phyloP scores from a whole-genome alignment of 345 rosid species.

The Clausena lansium region DNA sequence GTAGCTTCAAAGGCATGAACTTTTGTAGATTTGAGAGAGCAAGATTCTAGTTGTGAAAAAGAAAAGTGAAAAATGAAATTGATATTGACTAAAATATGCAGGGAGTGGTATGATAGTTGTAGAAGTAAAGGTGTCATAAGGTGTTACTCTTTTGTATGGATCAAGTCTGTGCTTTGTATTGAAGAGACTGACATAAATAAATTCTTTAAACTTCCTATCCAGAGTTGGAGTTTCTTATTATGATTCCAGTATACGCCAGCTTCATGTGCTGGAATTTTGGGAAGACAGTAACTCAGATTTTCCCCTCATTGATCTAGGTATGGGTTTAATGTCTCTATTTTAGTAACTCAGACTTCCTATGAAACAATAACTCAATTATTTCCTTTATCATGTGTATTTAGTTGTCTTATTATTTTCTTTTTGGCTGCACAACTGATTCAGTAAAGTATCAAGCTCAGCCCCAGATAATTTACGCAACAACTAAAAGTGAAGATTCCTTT shows the following conservation, averaged over 20 bases:
- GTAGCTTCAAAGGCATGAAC: not conserved
- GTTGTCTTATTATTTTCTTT: conserved; percentile 9
- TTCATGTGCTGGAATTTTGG: conserved; percentile 91
- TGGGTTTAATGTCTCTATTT: conserved; percentile 14
- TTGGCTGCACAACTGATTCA: conserved; percentile 28
- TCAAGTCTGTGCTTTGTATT: not conserved
- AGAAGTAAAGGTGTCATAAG: not conserved
- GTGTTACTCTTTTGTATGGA: not conserved
- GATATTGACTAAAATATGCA: not conserved
- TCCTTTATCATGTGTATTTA: not conserved
- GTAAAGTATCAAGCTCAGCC: conserved; percentile 94
- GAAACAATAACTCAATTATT: not conserved
- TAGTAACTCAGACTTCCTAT: not conserved
- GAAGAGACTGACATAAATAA: not conserved
- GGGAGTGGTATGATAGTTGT: not conserved
- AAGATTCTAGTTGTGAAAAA: not conserved
- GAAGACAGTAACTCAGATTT: conserved; percentile 78
- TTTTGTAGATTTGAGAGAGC: not conserved
- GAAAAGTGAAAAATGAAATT: not conserved
- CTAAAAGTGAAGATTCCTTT: conserved; percentile 87
- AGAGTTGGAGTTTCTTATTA: conserved; percentile 93
- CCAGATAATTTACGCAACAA: conserved; percentile 72
- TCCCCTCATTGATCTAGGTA: conserved; percentile 81
- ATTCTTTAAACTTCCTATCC: conserved; percentile 3
- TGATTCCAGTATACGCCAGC: conserved; percentile 76